phyloP scores from a whole-genome alignment of 139 green algal species.

The Auxenochlorella pyrenoidosa region DNA sequence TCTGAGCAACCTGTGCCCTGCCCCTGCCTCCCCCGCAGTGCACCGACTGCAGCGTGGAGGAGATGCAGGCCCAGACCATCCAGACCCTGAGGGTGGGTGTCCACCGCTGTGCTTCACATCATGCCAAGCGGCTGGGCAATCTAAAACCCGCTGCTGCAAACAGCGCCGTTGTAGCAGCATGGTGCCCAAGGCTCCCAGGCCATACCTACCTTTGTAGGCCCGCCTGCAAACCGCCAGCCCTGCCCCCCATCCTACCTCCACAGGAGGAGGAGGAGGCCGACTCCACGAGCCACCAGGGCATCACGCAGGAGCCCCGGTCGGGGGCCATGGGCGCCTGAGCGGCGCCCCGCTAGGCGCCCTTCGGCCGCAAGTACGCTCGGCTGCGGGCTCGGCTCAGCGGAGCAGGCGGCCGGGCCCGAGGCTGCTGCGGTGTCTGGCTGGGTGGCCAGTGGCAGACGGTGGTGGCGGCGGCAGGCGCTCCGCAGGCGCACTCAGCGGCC shows the following conservation, averaged over 20 bases:
- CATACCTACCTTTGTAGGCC: too few relatives aligned
- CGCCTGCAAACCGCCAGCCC: too few relatives aligned
- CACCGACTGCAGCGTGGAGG: slow-evolving; percentile 15
- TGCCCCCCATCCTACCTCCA: neutral
- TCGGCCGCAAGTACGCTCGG: neutral
- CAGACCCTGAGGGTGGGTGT: neutral
- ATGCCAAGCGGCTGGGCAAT: too few relatives aligned
- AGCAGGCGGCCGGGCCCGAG: neutral
- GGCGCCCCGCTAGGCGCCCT: neutral
- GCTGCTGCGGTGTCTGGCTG: neutral
- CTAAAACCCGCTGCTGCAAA: neutral
- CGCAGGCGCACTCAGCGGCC: too few relatives aligned
- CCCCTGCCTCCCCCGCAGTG: slow-evolving; percentile 13
- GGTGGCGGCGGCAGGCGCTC: too few relatives aligned
- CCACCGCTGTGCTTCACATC: too few relatives aligned
- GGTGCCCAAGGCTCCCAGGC: too few relatives aligned
- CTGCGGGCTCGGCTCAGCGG: neutral
- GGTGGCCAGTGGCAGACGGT: too few relatives aligned
- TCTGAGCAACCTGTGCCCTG: too few relatives aligned
- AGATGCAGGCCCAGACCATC: slow-evolving; percentile 24
- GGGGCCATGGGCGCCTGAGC: neutral
- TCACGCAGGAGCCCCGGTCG: neutral
- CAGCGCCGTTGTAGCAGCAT: too few relatives aligned
- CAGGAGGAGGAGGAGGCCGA: slow-evolving; percentile 12
- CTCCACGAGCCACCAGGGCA: neutral